Base-by-base conservation (phyloP, 2,329 filamentous ascomycete genomes). In the Ceratocystis colombiana region DNA sequence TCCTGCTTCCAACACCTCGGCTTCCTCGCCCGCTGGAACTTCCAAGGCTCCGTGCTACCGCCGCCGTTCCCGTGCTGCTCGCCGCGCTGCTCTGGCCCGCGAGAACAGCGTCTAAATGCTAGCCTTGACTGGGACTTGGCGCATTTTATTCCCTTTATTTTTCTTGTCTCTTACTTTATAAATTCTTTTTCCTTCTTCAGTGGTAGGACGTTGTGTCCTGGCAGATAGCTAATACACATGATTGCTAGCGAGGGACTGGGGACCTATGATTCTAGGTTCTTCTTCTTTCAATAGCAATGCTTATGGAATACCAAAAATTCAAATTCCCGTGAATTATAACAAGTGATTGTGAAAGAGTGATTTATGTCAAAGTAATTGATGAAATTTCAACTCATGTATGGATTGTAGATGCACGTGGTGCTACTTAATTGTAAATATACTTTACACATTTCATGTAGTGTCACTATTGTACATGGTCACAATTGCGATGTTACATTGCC, bases 31-130 rank as follows among this genome's bases (percentile, higher is more conserved):
- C n/a, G 22, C 63, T 44, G 33, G 12, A 25, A 17, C 63, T 8
- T 10, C 33, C 12, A 65, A 65, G 63, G 48, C 33, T 20, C 15
- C 65, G 0, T 68, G 68, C 64, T 66, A 66, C 64, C 55, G 62
- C 46, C 68, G 69, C 48, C 68, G 69, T 62, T 28, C 55, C n/a
- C 68, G 65, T 53, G 69, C 68, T 62, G 66, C 69, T 41, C 66
- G 68, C 62, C 68, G 69, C 46, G 66, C 69, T 59, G 69, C 68
- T 15, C 62, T 69, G 48, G 30, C 62, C 30, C 28, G 46, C 10
- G 33, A 48, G 45, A 64, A 64, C 64, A 48, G 12, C 12, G 33
- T 33, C 20, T 17, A 50, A 37, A n/a, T 30, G 28, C 25, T 37
- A 45, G 33, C 17, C 3, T 62, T 15, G 10, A 12, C 37, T 41